Evolutionary conservation across 768 basidiomycete genomes (phyloP).

Genomic region (Pulveroboletus ravenelii): DNA sequence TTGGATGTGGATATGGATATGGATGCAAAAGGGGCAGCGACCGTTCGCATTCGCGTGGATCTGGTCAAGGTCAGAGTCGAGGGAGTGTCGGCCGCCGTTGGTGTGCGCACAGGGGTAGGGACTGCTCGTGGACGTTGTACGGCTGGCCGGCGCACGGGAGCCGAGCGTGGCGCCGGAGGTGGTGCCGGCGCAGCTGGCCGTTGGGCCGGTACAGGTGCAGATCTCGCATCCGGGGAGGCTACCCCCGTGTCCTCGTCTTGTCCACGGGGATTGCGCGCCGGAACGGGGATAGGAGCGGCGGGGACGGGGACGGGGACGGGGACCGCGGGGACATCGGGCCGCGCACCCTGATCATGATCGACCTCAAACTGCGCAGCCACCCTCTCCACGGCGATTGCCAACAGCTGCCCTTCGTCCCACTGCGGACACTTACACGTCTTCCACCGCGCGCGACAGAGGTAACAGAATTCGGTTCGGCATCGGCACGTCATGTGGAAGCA

Average conservation of each 20-base stretch:
- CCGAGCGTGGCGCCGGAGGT: neutral
- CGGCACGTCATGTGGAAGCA: slow-evolving; percentile 41
- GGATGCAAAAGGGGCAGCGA: neutral
- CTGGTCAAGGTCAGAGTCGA: neutral
- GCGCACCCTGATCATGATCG: slow-evolving; percentile 27
- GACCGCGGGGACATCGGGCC: slow-evolving; percentile 27
- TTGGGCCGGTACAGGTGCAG: neutral
- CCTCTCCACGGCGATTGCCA: slow-evolving; percentile 41
- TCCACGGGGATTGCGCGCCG: neutral
- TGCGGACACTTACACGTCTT: slow-evolving; percentile 60
- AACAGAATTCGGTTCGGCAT: slow-evolving; percentile 38
- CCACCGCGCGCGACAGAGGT: slow-evolving; percentile 53
- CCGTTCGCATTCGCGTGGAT: neutral
- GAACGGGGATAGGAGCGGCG: neutral
- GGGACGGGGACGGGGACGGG: neutral
- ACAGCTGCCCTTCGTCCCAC: slow-evolving; percentile 51
- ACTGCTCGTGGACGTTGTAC: neutral
- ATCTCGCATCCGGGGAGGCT: neutral
- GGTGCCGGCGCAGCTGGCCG: neutral
- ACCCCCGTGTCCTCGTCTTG: neutral
- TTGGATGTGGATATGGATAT: neutral
- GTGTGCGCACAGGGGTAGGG: neutral
- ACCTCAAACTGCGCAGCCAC: slow-evolving; percentile 37
- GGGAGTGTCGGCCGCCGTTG: neutral
- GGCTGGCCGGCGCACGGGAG: neutral